These are phyloP conservation scores for Zopfia rhizophila DNA, from an alignment of 2,329 filamentous ascomycete species.

Conservation along the genomic window DNA sequence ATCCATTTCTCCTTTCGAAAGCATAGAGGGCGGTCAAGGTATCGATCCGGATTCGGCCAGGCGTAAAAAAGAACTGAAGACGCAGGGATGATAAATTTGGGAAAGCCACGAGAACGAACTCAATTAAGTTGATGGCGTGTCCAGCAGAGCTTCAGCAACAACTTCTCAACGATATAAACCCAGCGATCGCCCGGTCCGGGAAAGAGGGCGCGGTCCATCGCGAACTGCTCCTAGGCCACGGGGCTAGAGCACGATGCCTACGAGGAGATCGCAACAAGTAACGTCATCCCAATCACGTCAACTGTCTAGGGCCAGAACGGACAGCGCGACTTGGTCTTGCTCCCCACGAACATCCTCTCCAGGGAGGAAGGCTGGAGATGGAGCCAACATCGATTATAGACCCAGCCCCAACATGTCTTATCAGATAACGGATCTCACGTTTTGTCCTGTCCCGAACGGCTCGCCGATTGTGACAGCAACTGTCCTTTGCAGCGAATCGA, in stretches of 20 bases:
- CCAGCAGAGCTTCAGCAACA: neutral
- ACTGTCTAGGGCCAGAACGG: neutral
- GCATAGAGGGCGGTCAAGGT: conserved; percentile 1
- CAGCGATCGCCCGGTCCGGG: neutral
- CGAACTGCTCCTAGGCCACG: conserved; percentile 1
- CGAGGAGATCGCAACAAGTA: conserved; percentile 1
- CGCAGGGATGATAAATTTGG: conserved; percentile 5
- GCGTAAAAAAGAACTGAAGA: neutral
- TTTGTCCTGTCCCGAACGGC: neutral
- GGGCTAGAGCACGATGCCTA: neutral
- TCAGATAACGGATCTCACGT: conserved; percentile 1
- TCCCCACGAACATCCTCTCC: conserved; percentile 1
- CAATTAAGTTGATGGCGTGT: conserved; percentile 1
- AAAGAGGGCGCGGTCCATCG: neutral
- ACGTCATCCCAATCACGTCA: conserved; percentile 1
- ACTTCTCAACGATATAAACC: conserved; percentile 1
- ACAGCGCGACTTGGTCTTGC: neutral
- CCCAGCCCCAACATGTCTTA: neutral
- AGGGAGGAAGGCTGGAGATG: neutral
- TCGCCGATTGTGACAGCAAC: neutral
- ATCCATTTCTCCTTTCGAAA: conserved; percentile 1
- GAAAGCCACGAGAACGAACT: conserved; percentile 1
- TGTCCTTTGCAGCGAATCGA: neutral
- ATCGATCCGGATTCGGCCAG: conserved; percentile 1
- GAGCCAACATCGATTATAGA: conserved; percentile 1